Evolutionary conservation across 139 green algal genomes (phyloP), one percentile per base, ranked within the genome.

Genomic region (Chlorella sp.): DNA sequence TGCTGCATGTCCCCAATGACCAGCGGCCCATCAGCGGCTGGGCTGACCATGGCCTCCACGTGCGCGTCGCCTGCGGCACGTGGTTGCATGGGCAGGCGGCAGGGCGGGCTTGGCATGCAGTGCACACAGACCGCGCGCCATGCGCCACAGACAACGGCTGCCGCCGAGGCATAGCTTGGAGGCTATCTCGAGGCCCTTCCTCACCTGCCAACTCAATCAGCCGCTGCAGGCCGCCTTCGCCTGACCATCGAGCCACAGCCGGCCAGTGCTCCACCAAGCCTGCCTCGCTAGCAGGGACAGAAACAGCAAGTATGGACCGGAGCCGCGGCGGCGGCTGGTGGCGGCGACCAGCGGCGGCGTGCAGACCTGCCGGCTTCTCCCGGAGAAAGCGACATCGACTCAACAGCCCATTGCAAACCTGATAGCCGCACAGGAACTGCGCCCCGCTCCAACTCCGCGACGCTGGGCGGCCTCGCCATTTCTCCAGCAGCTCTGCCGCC

Each of bases 1-100:
- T 92, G 84, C n/a, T 89, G 76, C 74, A 95, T 92, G 85, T 90
- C 88, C 22, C 92, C 92, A 14, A 54, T 54, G 22, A 82, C 84
- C 64, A 60, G 14, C 11, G 90, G 32, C 20, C 64, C 64, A 1
- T 36, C 74, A 3, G 24, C 24, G 22, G 82, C 86, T 16, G 84
- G 44, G 88, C 92, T 93, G 13, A 92, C 90, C 83, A 94, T 84
- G 19, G 74, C 85, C 62, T 90, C 77, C 2, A 92, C 84, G 19
- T 44, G 68, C 0, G 65, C 65, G 38, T 34, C 56, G 38, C 87
- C 89, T 60, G 51, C 51, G 24, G 51, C 51, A 24, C n/a, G n/a
- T n/a, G n/a, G n/a, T n/a, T n/a, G n/a, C n/a, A n/a, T n/a, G n/a
- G n/a, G n/a, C n/a, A n/a, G n/a, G n/a, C n/a, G n/a, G n/a, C n/a